Evolutionary conservation across 2,329 filamentous ascomycete genomes (phyloP).

Genomic region (Phoma herbarum): DNA sequence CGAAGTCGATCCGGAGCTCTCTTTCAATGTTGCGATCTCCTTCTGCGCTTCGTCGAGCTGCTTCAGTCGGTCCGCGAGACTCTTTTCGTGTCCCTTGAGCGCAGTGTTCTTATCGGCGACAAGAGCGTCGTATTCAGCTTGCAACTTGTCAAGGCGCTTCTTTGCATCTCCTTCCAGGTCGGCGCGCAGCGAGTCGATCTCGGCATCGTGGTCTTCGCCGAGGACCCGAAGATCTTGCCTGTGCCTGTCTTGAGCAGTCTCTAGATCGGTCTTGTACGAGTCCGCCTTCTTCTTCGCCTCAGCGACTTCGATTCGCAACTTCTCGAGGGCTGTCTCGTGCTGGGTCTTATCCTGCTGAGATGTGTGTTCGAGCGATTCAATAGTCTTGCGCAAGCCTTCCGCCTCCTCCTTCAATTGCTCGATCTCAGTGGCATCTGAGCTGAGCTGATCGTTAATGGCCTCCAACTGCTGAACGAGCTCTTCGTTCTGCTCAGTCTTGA

Average conservation of each 20-base stretch:
- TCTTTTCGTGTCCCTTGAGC: constrained; percentile 35
- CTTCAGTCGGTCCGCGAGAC: constrained; percentile 29
- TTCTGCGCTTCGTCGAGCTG: constrained; percentile 33
- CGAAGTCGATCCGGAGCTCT: constrained; percentile 36
- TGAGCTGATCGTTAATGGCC: constrained; percentile 48
- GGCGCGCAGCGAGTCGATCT: constrained; percentile 48
- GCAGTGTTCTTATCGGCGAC: constrained; percentile 40
- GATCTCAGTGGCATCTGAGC: constrained; percentile 38
- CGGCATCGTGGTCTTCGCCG: constrained; percentile 45
- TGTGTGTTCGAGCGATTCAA: constrained; percentile 44
- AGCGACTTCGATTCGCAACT: constrained; percentile 37
- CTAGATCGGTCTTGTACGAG: constrained; percentile 41
- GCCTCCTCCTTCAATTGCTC: constrained; percentile 41
- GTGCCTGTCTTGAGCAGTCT: constrained; percentile 37
- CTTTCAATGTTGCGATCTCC: constrained; percentile 31
- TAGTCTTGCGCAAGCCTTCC: constrained; percentile 41
- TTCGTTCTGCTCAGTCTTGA: constrained; percentile 44
- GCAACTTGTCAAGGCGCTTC: constrained; percentile 43
- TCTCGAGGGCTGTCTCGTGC: constrained; percentile 36
- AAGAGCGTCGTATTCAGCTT: constrained; percentile 44
- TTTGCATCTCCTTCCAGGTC: constrained; percentile 50
- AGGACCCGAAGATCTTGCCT: constrained; percentile 41
- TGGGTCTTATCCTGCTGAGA: constrained; percentile 41
- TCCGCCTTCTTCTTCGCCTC: constrained; percentile 39
- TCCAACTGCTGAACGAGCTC: constrained; percentile 47